These are phyloP conservation scores for Dissophora ornata DNA, from an alignment of 192 early-diverging fungal species.

Conservation along the genomic window DNA sequence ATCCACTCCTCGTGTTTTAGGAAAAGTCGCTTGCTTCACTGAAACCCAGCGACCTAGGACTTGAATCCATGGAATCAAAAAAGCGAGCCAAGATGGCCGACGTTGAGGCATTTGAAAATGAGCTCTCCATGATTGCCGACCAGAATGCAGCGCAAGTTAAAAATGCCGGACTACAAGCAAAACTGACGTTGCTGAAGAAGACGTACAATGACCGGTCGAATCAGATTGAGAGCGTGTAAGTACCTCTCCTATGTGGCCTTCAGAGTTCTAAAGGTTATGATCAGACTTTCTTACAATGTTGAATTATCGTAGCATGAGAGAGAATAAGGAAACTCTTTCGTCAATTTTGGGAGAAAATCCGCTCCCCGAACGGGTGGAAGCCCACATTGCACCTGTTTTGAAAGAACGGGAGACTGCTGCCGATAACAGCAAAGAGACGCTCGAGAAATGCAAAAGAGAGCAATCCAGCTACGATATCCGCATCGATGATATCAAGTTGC, in stretches of 20 bases:
- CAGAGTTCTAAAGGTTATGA: too few species aligned
- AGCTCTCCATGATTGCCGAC: slow-evolving; percentile 30
- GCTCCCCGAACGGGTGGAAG: slow-evolving; percentile 21
- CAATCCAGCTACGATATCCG: slow-evolving; percentile 10
- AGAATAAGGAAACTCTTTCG: slow-evolving; percentile 11
- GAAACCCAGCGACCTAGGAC: slow-evolving; percentile 19
- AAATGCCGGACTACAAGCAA: slow-evolving; percentile 36
- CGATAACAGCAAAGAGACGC: slow-evolving; percentile 34
- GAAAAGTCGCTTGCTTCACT: slow-evolving; percentile 15
- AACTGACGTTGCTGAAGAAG: slow-evolving; percentile 29
- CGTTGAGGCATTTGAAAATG: slow-evolving; percentile 34
- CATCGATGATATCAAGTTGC: slow-evolving; percentile 11
- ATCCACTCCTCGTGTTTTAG: slow-evolving; percentile 1
- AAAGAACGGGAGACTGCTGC: slow-evolving; percentile 59
- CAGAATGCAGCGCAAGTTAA: slow-evolving; percentile 31
- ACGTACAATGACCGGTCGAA: slow-evolving; percentile 3
- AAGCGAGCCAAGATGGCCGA: slow-evolving; percentile 24
- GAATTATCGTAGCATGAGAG: slow-evolving; percentile 29
- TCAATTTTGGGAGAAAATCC: background rate
- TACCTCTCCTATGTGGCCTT: background rate
- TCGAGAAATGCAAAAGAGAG: slow-evolving; percentile 27
- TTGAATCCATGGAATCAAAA: slow-evolving; percentile 23
- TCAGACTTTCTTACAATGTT: too few species aligned
- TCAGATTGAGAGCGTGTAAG: slow-evolving; percentile 28
- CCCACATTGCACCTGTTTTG: slow-evolving; percentile 52